phyloP scores from a whole-genome alignment of 1,284 basidiomycete genomes.

The Puccinia novopanici region DNA sequence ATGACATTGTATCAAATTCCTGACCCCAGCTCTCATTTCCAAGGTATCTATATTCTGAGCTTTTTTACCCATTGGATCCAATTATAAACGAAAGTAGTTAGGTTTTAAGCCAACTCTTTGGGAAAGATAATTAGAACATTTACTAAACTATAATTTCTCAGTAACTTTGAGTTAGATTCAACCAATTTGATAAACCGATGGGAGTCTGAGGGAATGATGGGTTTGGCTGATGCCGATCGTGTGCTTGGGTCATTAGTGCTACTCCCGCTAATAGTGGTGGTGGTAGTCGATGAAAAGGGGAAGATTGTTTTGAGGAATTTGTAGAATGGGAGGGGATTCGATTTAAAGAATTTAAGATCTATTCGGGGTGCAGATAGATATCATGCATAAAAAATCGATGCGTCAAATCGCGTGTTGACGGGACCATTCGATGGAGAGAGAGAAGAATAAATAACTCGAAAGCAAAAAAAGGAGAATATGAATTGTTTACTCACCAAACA shows the following conservation, averaged over 20 bases:
- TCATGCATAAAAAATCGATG: no score
- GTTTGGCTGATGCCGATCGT: slow-evolving; percentile 4
- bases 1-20: slow-evolving; percentile 85
- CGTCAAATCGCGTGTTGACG: slow-evolving; percentile 11
- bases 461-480: slow-evolving; percentile 38
- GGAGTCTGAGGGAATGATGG: slow-evolving; percentile 76
- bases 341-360: slow-evolving; percentile 83
- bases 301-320: slow-evolving; percentile 60
- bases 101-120: background rate
- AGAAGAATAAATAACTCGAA: background rate
- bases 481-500: slow-evolving; percentile 82
- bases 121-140: slow-evolving; percentile 49
- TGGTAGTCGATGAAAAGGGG: slow-evolving; percentile 72
- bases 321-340: slow-evolving; percentile 76
- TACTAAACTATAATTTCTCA: slow-evolving; percentile 82
- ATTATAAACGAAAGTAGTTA: slow-evolving; percentile 9
- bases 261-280: slow-evolving; percentile 63
- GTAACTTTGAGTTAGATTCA: slow-evolving; percentile 74
- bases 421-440: no score
- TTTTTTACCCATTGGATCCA: background rate
- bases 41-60: slow-evolving; percentile 72
- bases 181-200: slow-evolving; percentile 89
- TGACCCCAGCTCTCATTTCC: slow-evolving; percentile 80
- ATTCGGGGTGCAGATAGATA: background rate
- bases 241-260: slow-evolving; percentile 54